Base-by-base conservation (phyloP, 352 stramenopile genomes). In the Thraustotheca clavata region DNA sequence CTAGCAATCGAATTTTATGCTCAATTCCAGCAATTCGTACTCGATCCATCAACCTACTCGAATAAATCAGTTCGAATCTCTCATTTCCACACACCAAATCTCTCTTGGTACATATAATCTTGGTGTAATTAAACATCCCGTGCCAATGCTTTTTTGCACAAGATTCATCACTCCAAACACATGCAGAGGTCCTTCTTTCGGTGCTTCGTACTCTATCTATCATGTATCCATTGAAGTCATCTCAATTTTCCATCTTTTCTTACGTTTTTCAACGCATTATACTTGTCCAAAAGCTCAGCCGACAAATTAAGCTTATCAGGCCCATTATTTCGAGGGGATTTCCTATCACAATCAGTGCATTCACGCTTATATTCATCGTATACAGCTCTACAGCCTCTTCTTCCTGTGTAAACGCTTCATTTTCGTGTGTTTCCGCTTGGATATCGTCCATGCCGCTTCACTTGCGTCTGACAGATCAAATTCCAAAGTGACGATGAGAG, bases 141-240 rank as follows among this genome's bases (percentile, higher is more conserved):
- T 75, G 60, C 88, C 76, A 47, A 90, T 90, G 14, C 77, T 88
- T 57, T 84, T 85, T 38, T 92, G 77, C 43, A 92, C 82, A 31
- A 90, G 76, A 46, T 87, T 77, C 79, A 92, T 88, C 36, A 92
- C 60, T 41, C 89, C 73, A 67, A 90, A 92, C 55, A 86, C 85
- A 9, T 75, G 76, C 35, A 90, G 86, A 18, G 77, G 77, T 52
- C 57, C 57, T 4, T 40, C 34, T 27, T 18, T 26, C 3, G 57
- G 57, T 16, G 57, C 35, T 12, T 27, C 29, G 31, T 55, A 65
- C 16, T 31, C 9, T 3, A n/a, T 32, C 57, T 65, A 39, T 52
- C 46, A 18, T 24, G 4, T 50, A 1, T 14, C 29, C 52, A 61
- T 40, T 24, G 34, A 35, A 11, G 33, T 18, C 31, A 9, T 1